Percentiles rank a stretch among this genome's conserved stretches.
These are phyloP conservation scores for Boletus edulis DNA, from an alignment of 768 basidiomycete species.

Conservation along the genomic window DNA sequence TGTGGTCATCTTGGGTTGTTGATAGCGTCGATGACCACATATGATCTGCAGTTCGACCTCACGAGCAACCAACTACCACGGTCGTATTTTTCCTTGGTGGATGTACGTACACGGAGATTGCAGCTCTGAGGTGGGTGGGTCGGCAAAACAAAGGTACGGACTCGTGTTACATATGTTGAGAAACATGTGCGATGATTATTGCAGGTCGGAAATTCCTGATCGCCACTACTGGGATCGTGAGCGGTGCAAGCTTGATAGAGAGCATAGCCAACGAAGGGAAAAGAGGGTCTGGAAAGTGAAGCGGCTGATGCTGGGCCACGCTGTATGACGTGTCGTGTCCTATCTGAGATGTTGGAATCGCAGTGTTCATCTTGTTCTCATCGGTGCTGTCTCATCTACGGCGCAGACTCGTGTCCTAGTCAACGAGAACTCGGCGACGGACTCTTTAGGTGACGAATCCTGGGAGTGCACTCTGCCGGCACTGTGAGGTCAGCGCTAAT, in stretches of 20 bases:
- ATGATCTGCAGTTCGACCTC: constrained; percentile 39
- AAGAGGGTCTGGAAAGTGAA: constrained; percentile 33
- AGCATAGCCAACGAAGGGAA: constrained; percentile 51
- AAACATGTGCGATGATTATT: constrained; percentile 10
- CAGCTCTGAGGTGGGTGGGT: constrained; percentile 90
- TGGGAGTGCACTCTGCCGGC: too few species aligned
- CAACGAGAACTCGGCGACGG: constrained; percentile 17
- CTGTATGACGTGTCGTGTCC: constrained; percentile 7
- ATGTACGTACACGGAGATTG: constrained; percentile 96
- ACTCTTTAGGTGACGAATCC: too few species aligned
- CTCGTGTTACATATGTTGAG: neutral
- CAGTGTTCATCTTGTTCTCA: constrained; percentile 8
- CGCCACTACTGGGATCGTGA: constrained; percentile 89
- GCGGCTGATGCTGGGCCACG: constrained; percentile 30
- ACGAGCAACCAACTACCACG: constrained; percentile 72
- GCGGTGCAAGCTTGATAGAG: constrained; percentile 69
- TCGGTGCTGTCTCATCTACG: constrained; percentile 10
- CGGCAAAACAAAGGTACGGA: constrained; percentile 74
- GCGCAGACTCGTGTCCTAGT: constrained; percentile 1
- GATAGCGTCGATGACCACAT: neutral
- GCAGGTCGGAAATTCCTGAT: constrained; percentile 85
- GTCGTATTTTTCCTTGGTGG: constrained; percentile 97
- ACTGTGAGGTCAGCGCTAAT: too few species aligned
- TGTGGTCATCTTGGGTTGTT: constrained; percentile 8
- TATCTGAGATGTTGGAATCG: constrained; percentile 10